Base-by-base conservation (phyloP, 2,329 filamentous ascomycete species). In the Chrysoporthe cubensis region DNA sequence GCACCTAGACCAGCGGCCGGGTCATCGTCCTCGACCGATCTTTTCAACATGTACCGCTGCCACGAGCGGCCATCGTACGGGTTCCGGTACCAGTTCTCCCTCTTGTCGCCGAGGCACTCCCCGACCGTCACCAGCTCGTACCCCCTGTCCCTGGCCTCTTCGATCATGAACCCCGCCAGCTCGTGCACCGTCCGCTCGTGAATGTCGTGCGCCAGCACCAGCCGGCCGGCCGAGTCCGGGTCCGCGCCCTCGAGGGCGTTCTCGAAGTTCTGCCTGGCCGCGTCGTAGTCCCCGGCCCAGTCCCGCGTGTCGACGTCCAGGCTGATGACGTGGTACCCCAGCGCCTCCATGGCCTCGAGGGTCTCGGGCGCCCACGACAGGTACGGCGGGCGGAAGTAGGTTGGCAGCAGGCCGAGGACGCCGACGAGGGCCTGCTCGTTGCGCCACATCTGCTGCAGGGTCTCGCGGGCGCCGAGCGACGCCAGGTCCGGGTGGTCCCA, bases 91-190 rank as follows among this genome's bases (percentile, higher is more conserved):
- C 85, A 88, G 72, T 83, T 80, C 61, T 77, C 78, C 3, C 72
- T 70, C 18, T 84, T 77, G 70, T 88, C 85, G 18, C 82, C 83
- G 16, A 88, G 77, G 72, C 86, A 88, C 71, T 87, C 80, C 3
- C 85, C 86, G 5, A 87, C 83, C 4, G 85, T 85, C 46, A 87
- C 85, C 65, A 80, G 80, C 57, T 73, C 72, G 69, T 80, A 82
- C 1, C 84, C 84, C 44, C 80, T 76, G 5, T 71, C 71, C 62
- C 78, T 77, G 14, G 87, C 77, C 34, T 78, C 78, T 26, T 75
- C 72, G 40, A 84, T 73, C 64, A 84, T 76, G 72, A 82, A 82
- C 32, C 80, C 78, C 13, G 81, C 83, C 52, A 85, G 76, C 69
- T 83, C 82, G 66, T 80, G 78, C n/a, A 83, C 82, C 4, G 78